Percentiles rank a stretch among this genome's conserved stretches.
These are phyloP conservation scores for Raphidocelis subcapitata DNA, from an alignment of 139 green algal species.

Conservation along the genomic window DNA sequence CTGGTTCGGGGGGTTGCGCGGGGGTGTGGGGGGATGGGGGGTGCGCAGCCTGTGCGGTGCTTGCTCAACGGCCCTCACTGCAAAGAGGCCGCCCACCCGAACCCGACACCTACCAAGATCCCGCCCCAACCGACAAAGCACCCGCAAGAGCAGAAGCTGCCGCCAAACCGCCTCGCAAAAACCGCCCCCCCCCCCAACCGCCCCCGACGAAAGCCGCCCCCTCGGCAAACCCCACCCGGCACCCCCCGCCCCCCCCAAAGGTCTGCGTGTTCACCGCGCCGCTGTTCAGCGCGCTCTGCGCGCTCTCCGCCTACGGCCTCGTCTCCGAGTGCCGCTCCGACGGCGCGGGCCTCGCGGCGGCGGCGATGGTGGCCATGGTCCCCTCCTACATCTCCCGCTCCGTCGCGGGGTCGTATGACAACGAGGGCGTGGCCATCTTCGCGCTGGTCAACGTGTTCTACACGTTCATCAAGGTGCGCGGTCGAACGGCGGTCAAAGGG, in stretches of 20 bases:
- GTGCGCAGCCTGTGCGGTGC: no score
- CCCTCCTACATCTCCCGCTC: conserved; percentile 89
- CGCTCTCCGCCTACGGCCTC: conserved; percentile 83
- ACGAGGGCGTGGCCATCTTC: conserved; percentile 95
- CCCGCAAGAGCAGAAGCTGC: no score
- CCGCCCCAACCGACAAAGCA: no score
- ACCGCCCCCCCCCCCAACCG: no score
- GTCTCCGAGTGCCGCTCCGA: conserved; percentile 65
- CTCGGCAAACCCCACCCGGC: no score
- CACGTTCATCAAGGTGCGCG: conserved; percentile 80
- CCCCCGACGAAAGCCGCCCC: no score
- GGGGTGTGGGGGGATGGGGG: not conserved
- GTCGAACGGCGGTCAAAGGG: no score
- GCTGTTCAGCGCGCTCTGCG: conserved; percentile 87
- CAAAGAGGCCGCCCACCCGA: no score
- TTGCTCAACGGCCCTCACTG: no score
- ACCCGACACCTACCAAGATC: no score
- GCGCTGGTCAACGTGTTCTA: conserved; percentile 88
- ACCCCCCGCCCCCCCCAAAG: conserved; percentile 25
- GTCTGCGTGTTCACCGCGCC: conserved; percentile 96
- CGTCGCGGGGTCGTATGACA: conserved; percentile 87
- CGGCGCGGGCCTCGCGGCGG: conserved; percentile 81
- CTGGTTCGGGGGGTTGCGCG: not conserved
- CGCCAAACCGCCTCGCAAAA: no score
- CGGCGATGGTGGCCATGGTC: conserved; percentile 85